Conservation (phyloP, 495 filamentous ascomycete species). For the Aspergillus asperescens region DNA sequence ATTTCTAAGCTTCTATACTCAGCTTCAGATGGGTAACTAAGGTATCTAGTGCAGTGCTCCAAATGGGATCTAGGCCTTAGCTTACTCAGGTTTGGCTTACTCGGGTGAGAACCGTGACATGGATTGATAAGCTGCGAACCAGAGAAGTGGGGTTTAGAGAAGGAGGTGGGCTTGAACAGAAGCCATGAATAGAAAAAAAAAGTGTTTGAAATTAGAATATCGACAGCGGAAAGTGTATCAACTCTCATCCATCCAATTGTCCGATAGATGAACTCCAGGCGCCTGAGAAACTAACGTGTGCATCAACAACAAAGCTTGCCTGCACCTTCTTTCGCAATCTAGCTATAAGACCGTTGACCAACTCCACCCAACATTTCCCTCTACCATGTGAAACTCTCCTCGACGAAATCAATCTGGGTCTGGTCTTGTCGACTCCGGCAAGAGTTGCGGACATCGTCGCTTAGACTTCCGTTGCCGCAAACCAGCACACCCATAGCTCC, state of each 20-base stretch:
- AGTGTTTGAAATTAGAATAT: slow-evolving; percentile 2
- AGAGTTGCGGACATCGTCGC: slow-evolving; percentile 75
- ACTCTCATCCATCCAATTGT: neutral
- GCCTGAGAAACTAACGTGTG: neutral
- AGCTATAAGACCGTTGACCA: neutral
- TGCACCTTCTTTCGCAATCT: neutral
- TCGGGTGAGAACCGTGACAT: too few relatives aligned
- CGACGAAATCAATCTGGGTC: slow-evolving; percentile 71
- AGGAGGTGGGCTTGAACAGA: neutral
- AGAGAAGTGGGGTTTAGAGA: neutral
- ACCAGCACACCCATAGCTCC: slow-evolving; percentile 90
- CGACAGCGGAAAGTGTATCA: slow-evolving; percentile 5
- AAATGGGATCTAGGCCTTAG: too few relatives aligned
- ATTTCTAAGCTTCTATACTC: slow-evolving; percentile 14
- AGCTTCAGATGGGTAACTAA: too few relatives aligned
- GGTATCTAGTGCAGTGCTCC: too few relatives aligned
- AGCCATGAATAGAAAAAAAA: neutral
- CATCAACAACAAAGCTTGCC: neutral
- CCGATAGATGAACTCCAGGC: neutral
- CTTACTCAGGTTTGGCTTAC: neutral
- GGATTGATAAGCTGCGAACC: too few relatives aligned
- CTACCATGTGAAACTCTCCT: slow-evolving; percentile 89
- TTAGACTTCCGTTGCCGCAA: slow-evolving; percentile 78
- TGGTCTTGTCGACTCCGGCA: slow-evolving; percentile 59
- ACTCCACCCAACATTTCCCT: neutral